phyloP scores from a whole-genome alignment of 2,329 filamentous ascomycete species.

The Blumeria hordei region DNA sequence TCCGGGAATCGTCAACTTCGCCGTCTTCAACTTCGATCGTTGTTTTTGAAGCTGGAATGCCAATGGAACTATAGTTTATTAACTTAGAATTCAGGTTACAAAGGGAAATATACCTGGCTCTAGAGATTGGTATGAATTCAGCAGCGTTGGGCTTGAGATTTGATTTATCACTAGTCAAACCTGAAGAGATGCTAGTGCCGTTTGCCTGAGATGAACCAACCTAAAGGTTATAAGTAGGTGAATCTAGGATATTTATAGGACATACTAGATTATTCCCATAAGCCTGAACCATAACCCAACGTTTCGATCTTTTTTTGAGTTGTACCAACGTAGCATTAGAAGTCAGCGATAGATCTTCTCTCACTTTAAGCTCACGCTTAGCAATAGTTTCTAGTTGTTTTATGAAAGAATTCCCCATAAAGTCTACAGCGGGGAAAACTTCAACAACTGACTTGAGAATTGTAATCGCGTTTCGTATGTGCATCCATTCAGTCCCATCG shows the following conservation, averaged over 20 bases:
- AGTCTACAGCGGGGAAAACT: constrained; percentile 71
- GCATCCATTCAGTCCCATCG: constrained; percentile 75
- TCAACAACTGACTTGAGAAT: constrained; percentile 61
- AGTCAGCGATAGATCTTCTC: constrained; percentile 52
- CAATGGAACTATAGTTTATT: constrained; percentile 13
- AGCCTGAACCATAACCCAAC: constrained; percentile 52
- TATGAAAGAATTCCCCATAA: constrained; percentile 49
- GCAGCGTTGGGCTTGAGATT: constrained; percentile 32
- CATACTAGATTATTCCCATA: constrained; percentile 23
- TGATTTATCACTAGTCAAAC: constrained; percentile 12
- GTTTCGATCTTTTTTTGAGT: constrained; percentile 38
- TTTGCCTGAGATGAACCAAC: constrained; percentile 4
- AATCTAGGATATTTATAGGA: not conserved
- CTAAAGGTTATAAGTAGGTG: not conserved
- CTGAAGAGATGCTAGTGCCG: constrained; percentile 1
- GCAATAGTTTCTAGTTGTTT: constrained; percentile 41
- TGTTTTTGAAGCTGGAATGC: constrained; percentile 15
- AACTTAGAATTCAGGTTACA: constrained; percentile 9
- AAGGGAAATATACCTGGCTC: constrained; percentile 12
- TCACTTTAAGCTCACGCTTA: constrained; percentile 33
- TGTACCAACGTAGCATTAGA: constrained; percentile 48
- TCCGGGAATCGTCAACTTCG: constrained; percentile 40
- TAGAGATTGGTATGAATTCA: constrained; percentile 34
- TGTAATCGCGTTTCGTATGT: constrained; percentile 86
- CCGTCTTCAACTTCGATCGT: constrained; percentile 40